A percentile compares a stretch with the other conserved stretches of the same genome.
Evolutionary conservation across 495 filamentous ascomycete genomes (phyloP).

Genomic region (Xylaria flabelliformis): DNA sequence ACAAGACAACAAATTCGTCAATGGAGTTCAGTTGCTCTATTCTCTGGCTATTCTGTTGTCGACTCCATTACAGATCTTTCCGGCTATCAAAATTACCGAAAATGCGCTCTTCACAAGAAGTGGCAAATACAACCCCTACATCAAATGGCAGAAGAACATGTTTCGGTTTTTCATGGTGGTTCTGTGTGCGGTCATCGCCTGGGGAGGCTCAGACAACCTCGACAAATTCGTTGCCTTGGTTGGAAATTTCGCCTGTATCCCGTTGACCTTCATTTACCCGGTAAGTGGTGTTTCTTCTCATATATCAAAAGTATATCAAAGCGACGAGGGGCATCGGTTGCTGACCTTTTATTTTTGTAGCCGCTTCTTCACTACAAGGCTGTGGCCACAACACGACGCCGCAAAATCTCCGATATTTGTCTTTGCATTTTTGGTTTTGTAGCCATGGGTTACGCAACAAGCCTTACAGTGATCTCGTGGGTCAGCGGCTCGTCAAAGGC

Average conservation of each 20-base stretch:
- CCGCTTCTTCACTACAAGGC: conserved; percentile 86
- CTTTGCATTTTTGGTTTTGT: conserved; percentile 82
- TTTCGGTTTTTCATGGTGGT: conserved; percentile 93
- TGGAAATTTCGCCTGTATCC: conserved; percentile 97
- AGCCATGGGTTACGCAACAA: conserved; percentile 90
- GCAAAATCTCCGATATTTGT: conserved; percentile 71
- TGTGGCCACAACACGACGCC: conserved; percentile 68
- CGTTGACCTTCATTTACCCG: conserved; percentile 96
- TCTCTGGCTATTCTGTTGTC: conserved; percentile 91
- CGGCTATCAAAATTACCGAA: conserved; percentile 83
- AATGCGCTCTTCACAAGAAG: conserved; percentile 72
- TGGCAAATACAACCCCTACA: conserved; percentile 92
- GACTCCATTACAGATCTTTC: conserved; percentile 95
- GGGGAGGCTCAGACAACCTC: conserved; percentile 89
- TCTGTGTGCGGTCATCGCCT: conserved; percentile 83
- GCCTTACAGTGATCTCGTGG: conserved; percentile 85
- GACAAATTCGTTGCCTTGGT: conserved; percentile 97
- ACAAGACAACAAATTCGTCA: conserved; percentile 94
- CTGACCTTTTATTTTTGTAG: conserved; percentile 49
- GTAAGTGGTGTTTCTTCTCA: conserved; percentile 57
- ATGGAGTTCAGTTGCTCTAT: conserved; percentile 94
- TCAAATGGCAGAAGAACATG: conserved; percentile 98
- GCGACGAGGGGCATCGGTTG: not conserved
- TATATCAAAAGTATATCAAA: not conserved
- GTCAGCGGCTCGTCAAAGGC: conserved; percentile 49